Percentiles rank a stretch among this genome's conserved stretches.
Conservation (phyloP, 805 yeast genomes). For the Kregervanrija fluxuum region DNA sequence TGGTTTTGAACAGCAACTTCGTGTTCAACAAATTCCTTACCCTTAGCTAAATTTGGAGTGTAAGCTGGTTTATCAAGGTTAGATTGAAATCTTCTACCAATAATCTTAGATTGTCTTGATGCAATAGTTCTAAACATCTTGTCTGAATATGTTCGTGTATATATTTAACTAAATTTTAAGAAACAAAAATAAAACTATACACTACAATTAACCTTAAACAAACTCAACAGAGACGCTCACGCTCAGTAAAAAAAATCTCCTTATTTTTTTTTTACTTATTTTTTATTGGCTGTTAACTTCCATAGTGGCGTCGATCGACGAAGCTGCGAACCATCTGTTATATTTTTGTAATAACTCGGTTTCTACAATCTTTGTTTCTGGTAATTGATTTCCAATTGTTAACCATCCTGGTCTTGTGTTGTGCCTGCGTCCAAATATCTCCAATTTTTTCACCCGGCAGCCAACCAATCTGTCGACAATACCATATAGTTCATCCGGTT, state of each 20-base stretch:
- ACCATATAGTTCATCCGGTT: slow-evolving; percentile 87
- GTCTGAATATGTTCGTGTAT: neutral
- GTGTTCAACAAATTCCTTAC: slow-evolving; percentile 58
- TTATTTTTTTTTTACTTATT: slow-evolving; percentile 1
- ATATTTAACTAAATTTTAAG: neutral
- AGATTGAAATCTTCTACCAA: slow-evolving; percentile 28
- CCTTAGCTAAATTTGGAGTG: slow-evolving; percentile 54
- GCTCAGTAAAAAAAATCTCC: too few species aligned
- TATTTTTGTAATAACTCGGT: slow-evolving; percentile 36
- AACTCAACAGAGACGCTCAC: neutral
- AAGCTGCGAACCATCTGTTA: neutral
- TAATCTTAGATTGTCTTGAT: slow-evolving; percentile 21
- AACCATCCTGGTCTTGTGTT: slow-evolving; percentile 89
- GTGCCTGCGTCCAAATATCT: slow-evolving; percentile 83
- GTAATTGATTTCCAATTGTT: slow-evolving; percentile 72
- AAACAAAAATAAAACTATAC: neutral
- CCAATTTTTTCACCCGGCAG: slow-evolving; percentile 65
- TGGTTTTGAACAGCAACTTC: slow-evolving; percentile 67
- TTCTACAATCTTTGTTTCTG: slow-evolving; percentile 52
- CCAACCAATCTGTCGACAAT: slow-evolving; percentile 84
- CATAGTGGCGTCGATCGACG: slow-evolving; percentile 3
- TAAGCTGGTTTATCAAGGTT: slow-evolving; percentile 36
- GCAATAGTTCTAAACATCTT: slow-evolving; percentile 40
- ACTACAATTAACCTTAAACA: slow-evolving; percentile 1
- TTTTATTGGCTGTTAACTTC: slow-evolving; percentile 1